Base-by-base conservation (phyloP, 2,329 filamentous ascomycete species). In the Fusarium humuli region DNA sequence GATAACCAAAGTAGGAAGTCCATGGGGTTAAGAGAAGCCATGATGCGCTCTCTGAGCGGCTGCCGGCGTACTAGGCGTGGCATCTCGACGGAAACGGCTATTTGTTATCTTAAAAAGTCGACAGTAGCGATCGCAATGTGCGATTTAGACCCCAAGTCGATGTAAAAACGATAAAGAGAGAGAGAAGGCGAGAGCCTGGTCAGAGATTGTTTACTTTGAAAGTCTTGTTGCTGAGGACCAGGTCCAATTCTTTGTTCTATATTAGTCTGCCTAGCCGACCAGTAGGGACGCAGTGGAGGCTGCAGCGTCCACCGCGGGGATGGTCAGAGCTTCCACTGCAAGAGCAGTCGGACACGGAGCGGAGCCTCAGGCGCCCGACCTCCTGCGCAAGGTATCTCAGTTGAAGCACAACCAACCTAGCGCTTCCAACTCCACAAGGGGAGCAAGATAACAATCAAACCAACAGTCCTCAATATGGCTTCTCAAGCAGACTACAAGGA, bases 1-100 rank as follows among this genome's bases (percentile, higher is more conserved):
- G 93, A 97, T 3, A 97, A 81, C 92, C 94, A 97, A 20, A 99
- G 88, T 57, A 96, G 83, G 76, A 95, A 92, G 81, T 99, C 96
- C 83, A 92, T 91, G 5, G 93, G 94, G 77, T 98, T 95, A 63
- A 98, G 83, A 79, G 90, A 90, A 60, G 92, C 86, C 78, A 90
- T 89, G 79, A 98, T 87, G 79, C 95, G 93, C 85, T 98, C 92
- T 30, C 83, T 78, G 73, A 97, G 87, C 78, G 96, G 91, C 78
- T 89, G 89, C 75, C 90, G 90, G 78, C 96, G 94, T 73, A 99
- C 90, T 67, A 97, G 87, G 76, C 91, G 90, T 75, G 94, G 94
- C 83, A 88, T 86, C 66, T 72, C 90, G 68, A 64, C 57, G 30
- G 30, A 57, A 50, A 56, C 27, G 41, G 40, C 46, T 49, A 11